Evolutionary conservation across 495 filamentous ascomycete genomes (phyloP).

Genomic region (Barbatosphaeria neglecta): DNA sequence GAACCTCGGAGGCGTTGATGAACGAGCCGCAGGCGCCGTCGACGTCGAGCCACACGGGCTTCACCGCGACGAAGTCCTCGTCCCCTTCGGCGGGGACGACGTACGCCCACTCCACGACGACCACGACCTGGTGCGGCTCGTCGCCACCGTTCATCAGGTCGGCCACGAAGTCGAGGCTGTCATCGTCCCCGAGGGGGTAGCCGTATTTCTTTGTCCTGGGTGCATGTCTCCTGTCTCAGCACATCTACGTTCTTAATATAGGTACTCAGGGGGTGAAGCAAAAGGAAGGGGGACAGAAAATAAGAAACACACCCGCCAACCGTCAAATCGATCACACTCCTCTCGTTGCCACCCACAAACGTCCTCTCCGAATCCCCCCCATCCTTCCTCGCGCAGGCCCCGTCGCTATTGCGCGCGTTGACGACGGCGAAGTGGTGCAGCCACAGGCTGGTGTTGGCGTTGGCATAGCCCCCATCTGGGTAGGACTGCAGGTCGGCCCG

Average conservation of each 20-base stretch:
- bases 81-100: conserved; percentile 2
- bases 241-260: no score
- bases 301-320: conserved; percentile 3
- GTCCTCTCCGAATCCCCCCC: background rate
- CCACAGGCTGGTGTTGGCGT: conserved; percentile 13
- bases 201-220: conserved; percentile 13
- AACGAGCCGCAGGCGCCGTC: conserved; percentile 8
- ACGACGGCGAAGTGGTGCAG: conserved; percentile 13
- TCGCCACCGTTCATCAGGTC: conserved; percentile 16
- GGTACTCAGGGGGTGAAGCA: background rate
- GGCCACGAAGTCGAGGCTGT: conserved; percentile 3
- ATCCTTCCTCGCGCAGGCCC: background rate
- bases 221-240: background rate
- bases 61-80: conserved; percentile 5
- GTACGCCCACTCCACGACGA: conserved; percentile 17
- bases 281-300: background rate
- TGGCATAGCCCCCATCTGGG: conserved; percentile 12
- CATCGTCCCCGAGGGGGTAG: conserved; percentile 7
- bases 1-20: conserved; percentile 2
- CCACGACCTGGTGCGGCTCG: conserved; percentile 5
- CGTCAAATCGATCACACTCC: conserved; percentile 5
- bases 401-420: conserved; percentile 2
- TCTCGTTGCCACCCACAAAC: conserved; percentile 14
- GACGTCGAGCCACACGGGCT: conserved; percentile 15
- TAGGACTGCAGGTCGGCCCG: conserved; percentile 13